Conservation (phyloP, 2,329 filamentous ascomycete genomes). For the Ophiosphaerella narmari region DNA sequence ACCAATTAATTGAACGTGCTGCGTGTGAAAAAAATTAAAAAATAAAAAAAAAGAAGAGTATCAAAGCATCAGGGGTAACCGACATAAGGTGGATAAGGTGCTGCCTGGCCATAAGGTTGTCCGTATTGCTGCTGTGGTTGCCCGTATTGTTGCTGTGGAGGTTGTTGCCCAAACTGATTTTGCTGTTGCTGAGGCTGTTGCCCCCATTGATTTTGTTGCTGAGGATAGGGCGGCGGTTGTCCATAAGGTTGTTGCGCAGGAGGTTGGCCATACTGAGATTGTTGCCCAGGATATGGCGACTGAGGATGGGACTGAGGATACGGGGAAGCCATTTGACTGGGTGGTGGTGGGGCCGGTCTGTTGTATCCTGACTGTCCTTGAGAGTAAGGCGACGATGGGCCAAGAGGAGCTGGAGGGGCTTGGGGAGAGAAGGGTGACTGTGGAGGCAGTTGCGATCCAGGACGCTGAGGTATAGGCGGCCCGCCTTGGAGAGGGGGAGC, state of each 20-base stretch:
- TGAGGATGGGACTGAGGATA: conserved; percentile 32
- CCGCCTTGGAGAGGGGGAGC: conserved; percentile 25
- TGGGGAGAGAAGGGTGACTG: conserved; percentile 51
- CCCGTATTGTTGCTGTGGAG: conserved; percentile 16
- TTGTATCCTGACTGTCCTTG: conserved; percentile 42
- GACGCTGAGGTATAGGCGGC: conserved; percentile 40
- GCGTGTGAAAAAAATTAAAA: background rate
- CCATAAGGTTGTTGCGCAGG: conserved; percentile 40
- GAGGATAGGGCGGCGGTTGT: conserved; percentile 12
- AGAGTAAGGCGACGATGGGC: conserved; percentile 42
- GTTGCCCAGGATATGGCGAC: conserved; percentile 25
- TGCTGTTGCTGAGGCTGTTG: conserved; percentile 30
- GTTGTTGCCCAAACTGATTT: conserved; percentile 12
- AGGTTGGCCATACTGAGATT: conserved; percentile 25
- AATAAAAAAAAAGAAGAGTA: background rate
- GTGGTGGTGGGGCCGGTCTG: conserved; percentile 40
- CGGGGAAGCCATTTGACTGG: conserved; percentile 27
- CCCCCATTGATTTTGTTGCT: conserved; percentile 29
- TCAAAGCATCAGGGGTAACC: conserved; percentile 10
- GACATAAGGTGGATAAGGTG: conserved; percentile 25
- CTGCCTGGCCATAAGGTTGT: conserved; percentile 40
- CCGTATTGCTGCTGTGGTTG: conserved; percentile 32
- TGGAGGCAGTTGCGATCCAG: conserved; percentile 43
- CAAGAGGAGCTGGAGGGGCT: conserved; percentile 44
- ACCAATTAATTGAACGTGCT: background rate